phyloP scores from a whole-genome alignment of 495 filamentous ascomycete species.

The Tuber magnatum region DNA sequence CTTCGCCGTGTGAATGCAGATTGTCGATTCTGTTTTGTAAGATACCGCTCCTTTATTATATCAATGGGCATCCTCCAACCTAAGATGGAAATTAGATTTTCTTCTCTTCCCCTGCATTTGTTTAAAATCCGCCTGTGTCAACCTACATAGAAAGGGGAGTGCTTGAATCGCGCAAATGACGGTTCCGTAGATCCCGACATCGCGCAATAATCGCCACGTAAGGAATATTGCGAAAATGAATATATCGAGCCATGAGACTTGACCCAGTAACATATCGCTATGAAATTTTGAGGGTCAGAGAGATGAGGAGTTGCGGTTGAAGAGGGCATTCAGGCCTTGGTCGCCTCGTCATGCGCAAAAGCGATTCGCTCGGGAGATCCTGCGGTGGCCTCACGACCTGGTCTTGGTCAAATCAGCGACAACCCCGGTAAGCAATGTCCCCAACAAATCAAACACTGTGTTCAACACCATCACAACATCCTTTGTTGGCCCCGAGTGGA shows the following conservation, averaged over 20 bases:
- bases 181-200: constrained; percentile 52
- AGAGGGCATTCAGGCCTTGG: not conserved
- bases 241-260: constrained; percentile 66
- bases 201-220: constrained; percentile 57
- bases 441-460: not conserved
- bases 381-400: not conserved
- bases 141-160: constrained; percentile 64
- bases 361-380: not conserved
- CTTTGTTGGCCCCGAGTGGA: not conserved
- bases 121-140: not conserved
- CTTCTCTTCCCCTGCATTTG: not conserved
- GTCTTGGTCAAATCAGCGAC: not conserved
- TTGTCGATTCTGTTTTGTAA: constrained; percentile 45
- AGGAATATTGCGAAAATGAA: constrained; percentile 59
- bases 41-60: constrained; percentile 54
- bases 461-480: not conserved
- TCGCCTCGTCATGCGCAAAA: not conserved
- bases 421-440: not conserved
- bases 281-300: constrained; percentile 8
- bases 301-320: not conserved
- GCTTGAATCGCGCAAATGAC: constrained; percentile 52
- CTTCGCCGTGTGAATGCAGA: constrained; percentile 59
- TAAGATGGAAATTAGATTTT: constrained; percentile 19
- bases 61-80: constrained; percentile 50
- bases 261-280: constrained; percentile 53